These are phyloP conservation scores for Backusella tarrabulga DNA, from an alignment of 192 early-diverging fungal species.

Conservation along the genomic window DNA sequence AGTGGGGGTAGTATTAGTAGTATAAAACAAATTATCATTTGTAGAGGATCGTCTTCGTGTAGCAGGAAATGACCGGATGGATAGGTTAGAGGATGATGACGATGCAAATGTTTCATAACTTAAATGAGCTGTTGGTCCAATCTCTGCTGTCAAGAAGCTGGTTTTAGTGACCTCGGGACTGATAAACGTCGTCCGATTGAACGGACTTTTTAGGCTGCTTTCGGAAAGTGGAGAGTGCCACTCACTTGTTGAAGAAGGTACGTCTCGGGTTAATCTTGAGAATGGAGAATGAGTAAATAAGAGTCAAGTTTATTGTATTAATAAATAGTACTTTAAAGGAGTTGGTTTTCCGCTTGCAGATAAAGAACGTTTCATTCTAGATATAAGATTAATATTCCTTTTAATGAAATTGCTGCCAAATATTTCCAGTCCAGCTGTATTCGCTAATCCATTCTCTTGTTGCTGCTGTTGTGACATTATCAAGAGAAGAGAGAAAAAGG, in stretches of 20 bases:
- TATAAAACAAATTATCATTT: not conserved
- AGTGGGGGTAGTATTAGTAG: not conserved
- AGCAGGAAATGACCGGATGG: not conserved
- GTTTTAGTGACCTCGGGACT: not conserved
- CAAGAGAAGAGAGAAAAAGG: not conserved
- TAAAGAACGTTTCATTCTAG: constrained; percentile 13
- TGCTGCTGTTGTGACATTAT: not conserved
- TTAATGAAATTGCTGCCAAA: not conserved
- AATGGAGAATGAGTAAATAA: not conserved
- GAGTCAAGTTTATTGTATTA: not conserved
- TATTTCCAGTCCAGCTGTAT: constrained; percentile 8
- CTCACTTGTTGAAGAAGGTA: not conserved
- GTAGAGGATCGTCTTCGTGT: not conserved
- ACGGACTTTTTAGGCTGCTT: not conserved
- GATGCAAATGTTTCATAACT: constrained; percentile 11
- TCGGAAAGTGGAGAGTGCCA: not conserved
- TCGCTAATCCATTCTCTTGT: not conserved
- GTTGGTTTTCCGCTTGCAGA: constrained; percentile 8
- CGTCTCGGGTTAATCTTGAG: constrained; percentile 4
- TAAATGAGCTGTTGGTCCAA: not conserved
- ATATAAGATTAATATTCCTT: constrained; percentile 7
- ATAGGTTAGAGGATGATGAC: constrained; percentile 2
- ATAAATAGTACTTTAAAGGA: constrained; percentile 14
- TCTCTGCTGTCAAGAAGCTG: not conserved
- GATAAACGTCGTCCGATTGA: not conserved